Percentiles rank a stretch among this genome's conserved stretches.
Conservation (phyloP, 441 rosid species). For the Populus hybrid region DNA sequence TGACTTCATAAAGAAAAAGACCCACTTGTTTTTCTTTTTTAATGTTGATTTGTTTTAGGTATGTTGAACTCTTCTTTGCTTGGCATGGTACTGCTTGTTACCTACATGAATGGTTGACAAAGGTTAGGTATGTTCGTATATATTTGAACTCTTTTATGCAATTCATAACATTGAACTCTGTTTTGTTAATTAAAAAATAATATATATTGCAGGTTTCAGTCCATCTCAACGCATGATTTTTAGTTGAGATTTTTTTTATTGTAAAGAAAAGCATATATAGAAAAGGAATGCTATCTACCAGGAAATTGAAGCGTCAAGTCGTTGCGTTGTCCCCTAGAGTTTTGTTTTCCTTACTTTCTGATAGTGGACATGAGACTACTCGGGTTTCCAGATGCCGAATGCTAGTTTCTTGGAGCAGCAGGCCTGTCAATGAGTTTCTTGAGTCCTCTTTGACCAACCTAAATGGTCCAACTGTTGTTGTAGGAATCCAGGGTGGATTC, state of each 20-base stretch:
- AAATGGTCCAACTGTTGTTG: neutral
- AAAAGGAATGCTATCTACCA: constrained; percentile 20
- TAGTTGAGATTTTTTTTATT: neutral
- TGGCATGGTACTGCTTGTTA: neutral
- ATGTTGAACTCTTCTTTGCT: neutral
- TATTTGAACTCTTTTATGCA: neutral
- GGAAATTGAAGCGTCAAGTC: constrained; percentile 27
- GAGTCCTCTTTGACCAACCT: constrained; percentile 13
- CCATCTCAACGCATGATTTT: neutral
- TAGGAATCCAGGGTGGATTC: constrained; percentile 11
- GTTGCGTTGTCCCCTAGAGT: constrained; percentile 2
- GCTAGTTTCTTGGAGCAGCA: constrained; percentile 12
- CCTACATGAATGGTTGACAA: neutral
- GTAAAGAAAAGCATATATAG: neutral
- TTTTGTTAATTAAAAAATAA: neutral
- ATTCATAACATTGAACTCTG: neutral
- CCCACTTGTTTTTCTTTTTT: neutral
- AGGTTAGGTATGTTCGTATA: neutral
- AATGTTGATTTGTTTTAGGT: neutral
- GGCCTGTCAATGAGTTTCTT: constrained; percentile 3
- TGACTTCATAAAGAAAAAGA: neutral
- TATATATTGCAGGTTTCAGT: neutral
- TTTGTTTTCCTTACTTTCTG: constrained; percentile 14
- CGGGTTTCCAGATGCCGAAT: constrained; percentile 10
- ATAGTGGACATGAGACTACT: constrained; percentile 1